Conservation (phyloP, 306 rosid species). For the Casuarina equisetifolia region DNA sequence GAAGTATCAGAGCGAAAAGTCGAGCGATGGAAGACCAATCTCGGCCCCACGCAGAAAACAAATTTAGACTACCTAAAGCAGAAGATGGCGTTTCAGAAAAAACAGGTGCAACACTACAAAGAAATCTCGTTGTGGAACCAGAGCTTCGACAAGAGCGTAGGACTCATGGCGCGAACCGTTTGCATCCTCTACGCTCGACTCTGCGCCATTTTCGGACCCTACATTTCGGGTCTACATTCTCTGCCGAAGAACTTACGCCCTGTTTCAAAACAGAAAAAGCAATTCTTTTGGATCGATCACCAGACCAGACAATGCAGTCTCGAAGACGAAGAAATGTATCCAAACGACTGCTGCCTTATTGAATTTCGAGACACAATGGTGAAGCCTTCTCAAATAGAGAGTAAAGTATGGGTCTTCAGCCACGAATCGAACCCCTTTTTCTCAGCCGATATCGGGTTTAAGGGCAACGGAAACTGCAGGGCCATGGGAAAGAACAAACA, state of each 20-base stretch:
- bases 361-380: slow-evolving; percentile 28
- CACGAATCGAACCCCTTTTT: not conserved
- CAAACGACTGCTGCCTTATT: slow-evolving; percentile 26
- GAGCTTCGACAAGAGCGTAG: slow-evolving; percentile 47
- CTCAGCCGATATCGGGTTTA: slow-evolving; percentile 1
- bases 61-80: slow-evolving; percentile 39
- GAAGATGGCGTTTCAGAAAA: slow-evolving; percentile 27
- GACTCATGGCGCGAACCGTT: slow-evolving; percentile 48
- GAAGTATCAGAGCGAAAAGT: slow-evolving; percentile 51
- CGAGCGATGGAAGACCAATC: slow-evolving; percentile 30
- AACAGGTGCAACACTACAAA: slow-evolving; percentile 46
- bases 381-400: slow-evolving; percentile 1
- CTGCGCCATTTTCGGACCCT: slow-evolving; percentile 39
- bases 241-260: not conserved
- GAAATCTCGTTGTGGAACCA: slow-evolving; percentile 68
- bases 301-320: not conserved
- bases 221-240: slow-evolving; percentile 10
- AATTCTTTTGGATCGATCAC: not conserved
- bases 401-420: slow-evolving; percentile 15
- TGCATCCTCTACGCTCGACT: slow-evolving; percentile 54
- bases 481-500: slow-evolving; percentile 23
- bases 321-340: not conserved
- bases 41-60: slow-evolving; percentile 21
- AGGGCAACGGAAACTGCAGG: not conserved
- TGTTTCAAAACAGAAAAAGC: not conserved